Percentiles rank a stretch among this genome's conserved stretches.
phyloP scores from a whole-genome alignment of 2,329 filamentous ascomycete genomes.

The Ascochyta viciae-villosae region DNA sequence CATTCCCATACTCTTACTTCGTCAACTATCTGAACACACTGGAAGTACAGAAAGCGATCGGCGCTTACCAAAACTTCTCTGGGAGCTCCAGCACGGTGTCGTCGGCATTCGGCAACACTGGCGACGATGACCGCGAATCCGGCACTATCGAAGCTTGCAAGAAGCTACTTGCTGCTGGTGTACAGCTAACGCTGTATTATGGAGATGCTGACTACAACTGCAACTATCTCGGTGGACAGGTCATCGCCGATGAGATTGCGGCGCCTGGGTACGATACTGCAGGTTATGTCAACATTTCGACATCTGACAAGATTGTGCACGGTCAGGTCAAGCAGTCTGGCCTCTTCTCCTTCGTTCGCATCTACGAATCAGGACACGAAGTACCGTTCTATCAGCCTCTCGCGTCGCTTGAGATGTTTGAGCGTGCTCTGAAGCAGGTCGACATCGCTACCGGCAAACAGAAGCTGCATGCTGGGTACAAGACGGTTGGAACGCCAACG shows the following conservation, averaged over 20 bases:
- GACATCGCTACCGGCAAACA: conserved; percentile 60
- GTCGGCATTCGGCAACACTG: conserved; percentile 55
- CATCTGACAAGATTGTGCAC: conserved; percentile 56
- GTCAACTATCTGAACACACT: conserved; percentile 65
- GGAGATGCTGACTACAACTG: conserved; percentile 60
- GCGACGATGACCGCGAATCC: conserved; percentile 58
- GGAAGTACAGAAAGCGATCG: conserved; percentile 63
- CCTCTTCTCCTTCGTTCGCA: conserved; percentile 58
- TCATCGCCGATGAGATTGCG: conserved; percentile 50
- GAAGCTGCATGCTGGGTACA: conserved; percentile 35
- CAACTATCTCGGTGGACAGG: conserved; percentile 57
- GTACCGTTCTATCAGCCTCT: conserved; percentile 64
- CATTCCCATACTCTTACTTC: conserved; percentile 65
- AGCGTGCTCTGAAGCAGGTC: conserved; percentile 55
- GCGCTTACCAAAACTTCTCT: conserved; percentile 66
- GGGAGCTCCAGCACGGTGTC: conserved; percentile 53
- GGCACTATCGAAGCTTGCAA: conserved; percentile 52
- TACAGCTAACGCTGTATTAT: conserved; percentile 54
- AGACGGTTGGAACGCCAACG: conserved; percentile 44
- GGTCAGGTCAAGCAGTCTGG: conserved; percentile 62
- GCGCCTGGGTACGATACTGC: conserved; percentile 53
- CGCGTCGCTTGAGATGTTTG: conserved; percentile 58
- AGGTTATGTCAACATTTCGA: conserved; percentile 58
- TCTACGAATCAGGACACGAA: conserved; percentile 59
- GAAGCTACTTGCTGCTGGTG: conserved; percentile 49